Conservation (phyloP, 805 yeast species). For the Lipomyces chichibuensis region DNA sequence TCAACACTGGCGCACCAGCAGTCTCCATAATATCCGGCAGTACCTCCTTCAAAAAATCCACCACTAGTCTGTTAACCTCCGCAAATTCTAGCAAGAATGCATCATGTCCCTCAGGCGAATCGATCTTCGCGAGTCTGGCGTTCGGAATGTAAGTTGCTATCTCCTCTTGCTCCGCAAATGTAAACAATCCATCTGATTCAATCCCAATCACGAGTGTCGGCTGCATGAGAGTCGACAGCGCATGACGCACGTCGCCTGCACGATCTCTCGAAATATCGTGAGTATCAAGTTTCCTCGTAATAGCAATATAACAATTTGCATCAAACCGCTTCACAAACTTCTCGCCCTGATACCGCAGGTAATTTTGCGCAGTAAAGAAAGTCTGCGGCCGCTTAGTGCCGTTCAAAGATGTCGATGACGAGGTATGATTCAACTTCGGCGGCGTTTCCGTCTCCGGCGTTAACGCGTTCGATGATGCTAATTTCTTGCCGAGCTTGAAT, state of each 20-base stretch:
- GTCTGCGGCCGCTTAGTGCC: conserved; percentile 47
- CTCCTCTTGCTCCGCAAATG: conserved; percentile 86
- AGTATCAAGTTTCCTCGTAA: conserved; percentile 90
- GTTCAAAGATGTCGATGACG: conserved; percentile 35
- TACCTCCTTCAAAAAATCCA: conserved; percentile 62
- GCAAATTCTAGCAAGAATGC: conserved; percentile 91
- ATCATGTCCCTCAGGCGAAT: conserved; percentile 97
- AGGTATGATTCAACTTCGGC: conserved; percentile 7
- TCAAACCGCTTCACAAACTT: conserved; percentile 89
- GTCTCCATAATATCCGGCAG: conserved; percentile 61
- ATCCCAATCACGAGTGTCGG: conserved; percentile 89
- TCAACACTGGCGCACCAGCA: conserved; percentile 47
- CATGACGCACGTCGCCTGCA: conserved; percentile 52
- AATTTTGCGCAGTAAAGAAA: conserved; percentile 92
- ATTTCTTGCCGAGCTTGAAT: conserved; percentile 25
- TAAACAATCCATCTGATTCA: conserved; percentile 88
- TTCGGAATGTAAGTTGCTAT: conserved; percentile 76
- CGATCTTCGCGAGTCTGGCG: conserved; percentile 67
- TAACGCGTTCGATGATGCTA: conserved; percentile 12
- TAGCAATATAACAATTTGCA: conserved; percentile 94
- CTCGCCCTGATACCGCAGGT: conserved; percentile 89
- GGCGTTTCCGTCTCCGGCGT: conserved; percentile 21
- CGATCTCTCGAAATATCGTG: conserved; percentile 90
- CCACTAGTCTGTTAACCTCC: conserved; percentile 70
- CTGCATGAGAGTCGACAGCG: conserved; percentile 61